Base-by-base conservation (phyloP, 2,329 filamentous ascomycete species). In the Ophiostoma pallidulum region DNA sequence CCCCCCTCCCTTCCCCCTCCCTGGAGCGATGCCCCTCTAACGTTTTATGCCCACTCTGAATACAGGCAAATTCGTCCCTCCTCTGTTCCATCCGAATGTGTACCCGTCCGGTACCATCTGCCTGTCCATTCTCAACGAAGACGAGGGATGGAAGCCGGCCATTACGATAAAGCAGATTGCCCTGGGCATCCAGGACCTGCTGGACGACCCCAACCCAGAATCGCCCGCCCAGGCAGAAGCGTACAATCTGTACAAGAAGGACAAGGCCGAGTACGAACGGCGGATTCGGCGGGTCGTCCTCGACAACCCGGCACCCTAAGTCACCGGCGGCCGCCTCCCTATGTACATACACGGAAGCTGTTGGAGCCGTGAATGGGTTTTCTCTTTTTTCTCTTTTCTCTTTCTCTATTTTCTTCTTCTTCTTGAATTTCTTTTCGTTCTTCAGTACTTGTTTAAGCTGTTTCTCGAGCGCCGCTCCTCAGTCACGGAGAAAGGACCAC, bases 101-200 rank as follows among this genome's bases (percentile, higher is more conserved):
- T 98, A 98, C 64, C 92, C 92, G 0, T 97, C 91, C 1, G 94
- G 92, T 56, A 98, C 92, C 41, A 92, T 98, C 53, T 98, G 92
- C 63, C 77, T 98, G 19, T 95, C 88, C 24, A 98, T 98, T 56
- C 70, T 98, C 56, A 98, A 97, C 68, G 94, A 98, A 65, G 92
- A 98, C 59, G 92, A 98, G 64, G 90, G 86, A 7, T 98, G 94
- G 92, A 94, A 94, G 66, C 94, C 92, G 1, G 91, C 92, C 7
- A 98, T 98, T 60, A 98, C 92, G 0, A 88, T 98, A 64, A 97
- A 96, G 69, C 89, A 97, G 68, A 97, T 98, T 54, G 77, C 97
- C 6, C 76, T 97, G 1, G 92, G 92, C 41, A 94, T 98, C 49
- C 92, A 98, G 66, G 91, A 94, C 59, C 78, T 98, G 2, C 80